Conservation (phyloP, 176 grass and related monocot genomes). For the Hyparrhenia diplandra region DNA sequence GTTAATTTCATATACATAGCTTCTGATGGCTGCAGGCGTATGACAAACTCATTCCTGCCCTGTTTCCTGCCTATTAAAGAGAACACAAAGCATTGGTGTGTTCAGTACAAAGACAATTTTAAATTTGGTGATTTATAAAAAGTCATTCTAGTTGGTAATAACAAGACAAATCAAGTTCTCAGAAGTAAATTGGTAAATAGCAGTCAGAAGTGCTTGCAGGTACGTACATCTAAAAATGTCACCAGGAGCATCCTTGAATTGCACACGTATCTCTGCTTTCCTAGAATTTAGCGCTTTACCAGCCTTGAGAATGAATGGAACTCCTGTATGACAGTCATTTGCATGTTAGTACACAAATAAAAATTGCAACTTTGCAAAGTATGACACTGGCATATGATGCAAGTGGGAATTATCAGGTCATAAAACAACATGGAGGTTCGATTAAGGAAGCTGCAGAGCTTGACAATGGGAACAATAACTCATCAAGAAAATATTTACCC, state of each 20-base stretch:
- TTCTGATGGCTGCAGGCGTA: conserved; percentile 89
- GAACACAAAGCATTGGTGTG: background rate
- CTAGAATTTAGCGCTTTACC: conserved; percentile 86
- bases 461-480: background rate
- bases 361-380: background rate
- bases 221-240: conserved; percentile 91
- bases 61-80: conserved; percentile 79
- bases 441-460: background rate
- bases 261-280: conserved; percentile 97
- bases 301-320: conserved; percentile 96
- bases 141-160: background rate
- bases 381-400: background rate
- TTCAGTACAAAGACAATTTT: background rate
- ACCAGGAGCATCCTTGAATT: conserved; percentile 96
- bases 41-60: conserved; percentile 97
- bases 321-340: conserved; percentile 54
- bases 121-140: background rate
- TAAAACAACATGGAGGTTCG: background rate
- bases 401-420: background rate
- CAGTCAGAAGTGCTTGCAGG: background rate
- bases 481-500: conserved; percentile 43
- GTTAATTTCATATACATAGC: conserved; percentile 99
- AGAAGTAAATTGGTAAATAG: background rate
- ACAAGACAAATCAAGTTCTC: conserved; percentile 5
- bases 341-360: conserved; percentile 7